phyloP scores from a whole-genome alignment of 2,329 filamentous ascomycete genomes.

The Pseudocercospora cruenta region DNA sequence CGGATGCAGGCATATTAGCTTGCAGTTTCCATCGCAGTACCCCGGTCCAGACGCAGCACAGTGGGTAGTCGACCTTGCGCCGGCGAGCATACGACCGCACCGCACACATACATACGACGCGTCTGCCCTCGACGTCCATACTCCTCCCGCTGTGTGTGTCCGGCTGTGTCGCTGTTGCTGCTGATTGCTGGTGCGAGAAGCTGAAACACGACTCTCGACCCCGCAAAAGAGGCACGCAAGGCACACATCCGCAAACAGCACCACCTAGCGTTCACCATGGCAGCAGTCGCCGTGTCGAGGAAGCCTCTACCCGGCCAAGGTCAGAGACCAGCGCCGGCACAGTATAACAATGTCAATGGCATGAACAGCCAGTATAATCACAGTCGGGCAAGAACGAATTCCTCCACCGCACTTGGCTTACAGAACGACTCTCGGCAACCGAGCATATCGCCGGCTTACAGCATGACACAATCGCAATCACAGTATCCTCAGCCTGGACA shows the following conservation, averaged over 20 bases:
- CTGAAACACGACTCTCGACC: background rate
- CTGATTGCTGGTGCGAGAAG: background rate
- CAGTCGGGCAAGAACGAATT: constrained; percentile 47
- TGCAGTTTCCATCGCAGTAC: background rate
- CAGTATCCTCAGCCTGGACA: constrained; percentile 23
- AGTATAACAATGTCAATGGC: constrained; percentile 20
- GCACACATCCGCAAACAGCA: background rate
- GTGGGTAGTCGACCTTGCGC: constrained; percentile 5
- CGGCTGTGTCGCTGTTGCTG: background rate
- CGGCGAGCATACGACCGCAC: constrained; percentile 2
- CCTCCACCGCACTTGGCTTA: constrained; percentile 29
- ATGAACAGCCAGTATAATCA: constrained; percentile 43
- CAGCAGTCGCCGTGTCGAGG: background rate
- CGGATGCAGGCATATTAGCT: background rate
- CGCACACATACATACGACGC: constrained; percentile 1
- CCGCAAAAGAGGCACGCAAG: background rate
- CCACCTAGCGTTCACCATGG: background rate
- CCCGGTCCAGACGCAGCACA: background rate
- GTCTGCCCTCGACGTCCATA: constrained; percentile 4
- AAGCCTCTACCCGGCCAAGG: constrained; percentile 4
- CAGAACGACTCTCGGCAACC: constrained; percentile 30
- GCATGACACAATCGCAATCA: constrained; percentile 26
- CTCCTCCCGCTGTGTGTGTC: background rate
- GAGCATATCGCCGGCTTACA: constrained; percentile 24
- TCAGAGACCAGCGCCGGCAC: constrained; percentile 3